A percentile compares a stretch with the other conserved stretches of the same genome.
Conservation (phyloP, 495 filamentous ascomycete species). For the Penicillium verhagenii region DNA sequence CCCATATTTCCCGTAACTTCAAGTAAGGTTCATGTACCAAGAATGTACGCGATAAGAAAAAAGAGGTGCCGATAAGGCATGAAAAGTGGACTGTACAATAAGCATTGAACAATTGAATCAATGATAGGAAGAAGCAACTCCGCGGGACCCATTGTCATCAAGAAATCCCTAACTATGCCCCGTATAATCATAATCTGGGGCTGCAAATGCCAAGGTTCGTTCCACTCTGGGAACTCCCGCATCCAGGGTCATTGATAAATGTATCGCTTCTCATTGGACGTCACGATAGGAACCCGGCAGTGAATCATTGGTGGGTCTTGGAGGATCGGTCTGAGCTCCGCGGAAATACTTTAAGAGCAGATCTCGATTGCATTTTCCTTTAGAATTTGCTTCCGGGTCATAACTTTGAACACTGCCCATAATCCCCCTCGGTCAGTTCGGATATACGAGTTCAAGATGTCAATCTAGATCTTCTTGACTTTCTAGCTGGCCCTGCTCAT, state of each 20-base stretch:
- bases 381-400: too few relatives aligned
- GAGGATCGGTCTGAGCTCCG: slow-evolving; percentile 18
- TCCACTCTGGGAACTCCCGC: too few relatives aligned
- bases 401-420: too few relatives aligned
- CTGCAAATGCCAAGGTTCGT: too few relatives aligned
- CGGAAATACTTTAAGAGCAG: slow-evolving; percentile 24
- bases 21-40: too few relatives aligned
- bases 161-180: too few relatives aligned
- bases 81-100: neutral
- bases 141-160: slow-evolving; percentile 11
- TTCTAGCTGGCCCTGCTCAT: neutral
- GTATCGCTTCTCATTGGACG: slow-evolving; percentile 21
- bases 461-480: neutral
- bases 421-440: too few relatives aligned
- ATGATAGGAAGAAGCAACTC: slow-evolving; percentile 1
- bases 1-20: too few relatives aligned
- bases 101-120: neutral
- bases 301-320: slow-evolving; percentile 8
- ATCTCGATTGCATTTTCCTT: neutral
- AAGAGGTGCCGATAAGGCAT: neutral
- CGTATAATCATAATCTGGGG: too few relatives aligned
- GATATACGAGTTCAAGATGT: too few relatives aligned
- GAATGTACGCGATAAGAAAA: neutral
- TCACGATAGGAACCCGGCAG: slow-evolving; percentile 14
- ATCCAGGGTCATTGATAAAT: slow-evolving; percentile 25